Conservation (phyloP, 1,284 basidiomycete genomes). For the Marasmius tenuissimus region DNA sequence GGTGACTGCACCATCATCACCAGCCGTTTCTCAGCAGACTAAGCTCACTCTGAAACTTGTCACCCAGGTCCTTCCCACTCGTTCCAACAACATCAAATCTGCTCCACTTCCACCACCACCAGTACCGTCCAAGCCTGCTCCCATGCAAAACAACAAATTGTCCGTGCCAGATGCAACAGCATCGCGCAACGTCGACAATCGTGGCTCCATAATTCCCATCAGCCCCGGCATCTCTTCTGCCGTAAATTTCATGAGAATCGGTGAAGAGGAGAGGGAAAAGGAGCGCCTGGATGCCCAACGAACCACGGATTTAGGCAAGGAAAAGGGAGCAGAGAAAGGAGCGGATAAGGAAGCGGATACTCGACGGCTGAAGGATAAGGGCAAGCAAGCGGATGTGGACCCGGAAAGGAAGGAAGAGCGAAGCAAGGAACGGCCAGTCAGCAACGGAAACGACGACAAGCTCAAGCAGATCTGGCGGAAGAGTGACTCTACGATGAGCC, state of each 20-base stretch:
- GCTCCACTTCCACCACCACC: constrained; percentile 23
- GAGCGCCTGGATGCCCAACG: constrained; percentile 8
- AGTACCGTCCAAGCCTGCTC: constrained; percentile 24
- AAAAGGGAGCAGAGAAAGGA: constrained; percentile 19
- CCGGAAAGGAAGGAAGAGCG: constrained; percentile 2
- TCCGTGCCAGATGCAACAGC: constrained; percentile 14
- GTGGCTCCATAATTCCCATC: constrained; percentile 45
- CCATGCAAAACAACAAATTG: constrained; percentile 16
- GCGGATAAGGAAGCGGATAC: not conserved
- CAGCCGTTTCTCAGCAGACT: constrained; percentile 17
- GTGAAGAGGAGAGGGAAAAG: constrained; percentile 23
- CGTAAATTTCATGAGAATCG: constrained; percentile 40
- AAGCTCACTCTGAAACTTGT: constrained; percentile 38
- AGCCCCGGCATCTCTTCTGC: constrained; percentile 49
- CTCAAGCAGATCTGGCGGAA: constrained; percentile 68
- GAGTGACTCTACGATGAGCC: constrained; percentile 74
- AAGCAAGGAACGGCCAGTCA: constrained; percentile 13
- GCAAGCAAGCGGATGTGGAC: not conserved
- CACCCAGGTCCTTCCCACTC: constrained; percentile 38
- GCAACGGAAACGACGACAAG: constrained; percentile 27
- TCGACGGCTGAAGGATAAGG: not conserved
- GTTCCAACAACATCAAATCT: constrained; percentile 25
- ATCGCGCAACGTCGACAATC: constrained; percentile 25
- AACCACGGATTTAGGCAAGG: constrained; percentile 13
- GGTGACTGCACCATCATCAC: constrained; percentile 23